These are phyloP conservation scores for Solioccasus polychromus DNA, from an alignment of 768 basidiomycete species.

Conservation along the genomic window DNA sequence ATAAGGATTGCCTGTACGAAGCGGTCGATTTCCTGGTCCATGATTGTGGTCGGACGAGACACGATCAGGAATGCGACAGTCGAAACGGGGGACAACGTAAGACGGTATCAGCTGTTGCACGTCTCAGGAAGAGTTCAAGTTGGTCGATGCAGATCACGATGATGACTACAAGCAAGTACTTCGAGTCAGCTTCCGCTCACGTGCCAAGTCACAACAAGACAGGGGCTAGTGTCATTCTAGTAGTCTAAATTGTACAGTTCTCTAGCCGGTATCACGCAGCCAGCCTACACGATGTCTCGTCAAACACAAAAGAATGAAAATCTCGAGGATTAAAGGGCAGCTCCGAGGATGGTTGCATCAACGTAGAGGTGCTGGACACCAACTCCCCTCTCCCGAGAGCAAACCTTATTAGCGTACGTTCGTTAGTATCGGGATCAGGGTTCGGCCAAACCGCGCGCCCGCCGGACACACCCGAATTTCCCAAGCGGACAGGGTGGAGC, in stretches of 20 bases:
- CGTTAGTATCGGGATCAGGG: constrained; percentile 27
- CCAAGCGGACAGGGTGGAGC: constrained; percentile 8
- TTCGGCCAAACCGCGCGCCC: constrained; percentile 22
- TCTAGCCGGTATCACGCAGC: constrained; percentile 48
- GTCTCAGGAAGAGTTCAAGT: too few relatives aligned
- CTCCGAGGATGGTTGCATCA: constrained; percentile 46
- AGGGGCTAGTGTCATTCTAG: constrained; percentile 19
- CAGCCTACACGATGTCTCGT: constrained; percentile 53
- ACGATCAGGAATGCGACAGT: constrained; percentile 11
- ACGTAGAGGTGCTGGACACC: constrained; percentile 19
- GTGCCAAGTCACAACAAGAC: constrained; percentile 15
- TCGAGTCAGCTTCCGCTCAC: constrained; percentile 22
- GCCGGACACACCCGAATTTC: constrained; percentile 18
- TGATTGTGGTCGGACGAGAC: constrained; percentile 14
- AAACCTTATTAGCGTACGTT: constrained; percentile 50
- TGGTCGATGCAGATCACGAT: not conserved
- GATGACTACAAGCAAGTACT: too few relatives aligned
- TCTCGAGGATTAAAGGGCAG: constrained; percentile 50
- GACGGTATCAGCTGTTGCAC: not conserved
- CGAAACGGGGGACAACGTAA: not conserved
- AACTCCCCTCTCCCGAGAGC: constrained; percentile 26
- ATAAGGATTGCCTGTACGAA: constrained; percentile 84
- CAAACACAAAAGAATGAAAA: constrained; percentile 49
- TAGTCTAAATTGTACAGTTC: constrained; percentile 49
- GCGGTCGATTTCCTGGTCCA: constrained; percentile 76